Base-by-base conservation (phyloP, 345 rosid species). In the Citrus inodora region DNA sequence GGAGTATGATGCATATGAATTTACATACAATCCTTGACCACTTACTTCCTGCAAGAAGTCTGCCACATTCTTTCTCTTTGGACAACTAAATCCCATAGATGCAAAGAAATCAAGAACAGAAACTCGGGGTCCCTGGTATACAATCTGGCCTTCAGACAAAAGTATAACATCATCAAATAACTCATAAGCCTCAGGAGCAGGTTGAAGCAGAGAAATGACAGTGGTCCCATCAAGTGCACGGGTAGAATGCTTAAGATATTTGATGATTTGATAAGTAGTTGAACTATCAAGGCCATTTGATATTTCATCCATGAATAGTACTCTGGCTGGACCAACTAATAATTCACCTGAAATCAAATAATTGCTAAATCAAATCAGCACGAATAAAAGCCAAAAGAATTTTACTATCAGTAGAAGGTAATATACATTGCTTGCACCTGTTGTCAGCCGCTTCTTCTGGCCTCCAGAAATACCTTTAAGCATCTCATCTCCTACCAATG, bases 391-490 rank as follows among this genome's bases (percentile, higher is more conserved):
- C 58, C 69, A 35, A 38, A 58, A 46, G 75, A 76, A 73, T 73
- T 71, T 40, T 70, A 48, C 30, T 0, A 60, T 6, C 24, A 35
- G 75, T 48, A 51, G 62, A 35, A 19, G 21, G 65, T 56, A 37
- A 81, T 77, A 21, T 60, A 38, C 55, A 58, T 67, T 5, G 69
- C 74, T 30, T 46, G 48, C 38, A 95, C 98, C 98, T 88, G 99
- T 94, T 60, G 99, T 92, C 19, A 96, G 98, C 67, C 98, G 90
- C 88, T 92, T 96, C 92, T 93, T 96, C 86, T 96, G 99, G 5
- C 99, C 99, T 73, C 99, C 99, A 19, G 99, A 96, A 61, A 96
- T 96, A 78, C 99, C 99, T 90, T 94, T 96, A 62, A 92, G 90
- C 97, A 94, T 92, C 89, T 96, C 99, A 83, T 94, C 97, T 78